phyloP scores from a whole-genome alignment of 2,329 filamentous ascomycete species.

The Paecilomyces formosus region DNA sequence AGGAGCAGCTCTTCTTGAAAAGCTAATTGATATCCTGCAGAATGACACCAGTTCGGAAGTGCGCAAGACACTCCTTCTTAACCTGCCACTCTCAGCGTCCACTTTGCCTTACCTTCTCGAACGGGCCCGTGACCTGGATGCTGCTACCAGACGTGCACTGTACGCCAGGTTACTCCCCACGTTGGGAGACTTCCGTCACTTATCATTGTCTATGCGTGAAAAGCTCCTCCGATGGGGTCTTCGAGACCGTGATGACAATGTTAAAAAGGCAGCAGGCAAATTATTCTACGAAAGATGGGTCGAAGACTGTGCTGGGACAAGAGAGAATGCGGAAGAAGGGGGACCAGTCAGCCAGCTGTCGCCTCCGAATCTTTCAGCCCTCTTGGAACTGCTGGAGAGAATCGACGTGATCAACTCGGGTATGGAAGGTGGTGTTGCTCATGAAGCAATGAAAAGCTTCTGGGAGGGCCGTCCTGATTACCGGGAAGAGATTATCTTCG shows the following conservation, averaged over 20 bases:
- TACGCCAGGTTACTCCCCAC: constrained; percentile 83
- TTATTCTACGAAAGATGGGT: constrained; percentile 97
- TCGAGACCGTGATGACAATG: constrained; percentile 86
- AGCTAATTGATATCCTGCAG: constrained; percentile 79
- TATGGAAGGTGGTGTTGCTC: constrained; percentile 78
- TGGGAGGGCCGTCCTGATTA: constrained; percentile 78
- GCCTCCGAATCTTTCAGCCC: constrained; percentile 67
- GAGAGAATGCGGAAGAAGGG: constrained; percentile 49
- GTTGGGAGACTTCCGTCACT: constrained; percentile 85
- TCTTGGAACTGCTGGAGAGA: constrained; percentile 84
- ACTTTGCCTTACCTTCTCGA: constrained; percentile 86
- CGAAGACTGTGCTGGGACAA: constrained; percentile 75
- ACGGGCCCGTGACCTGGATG: constrained; percentile 80
- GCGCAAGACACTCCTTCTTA: constrained; percentile 76
- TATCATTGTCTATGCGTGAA: constrained; percentile 89
- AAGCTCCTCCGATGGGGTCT: constrained; percentile 93
- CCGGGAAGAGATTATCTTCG: constrained; percentile 36
- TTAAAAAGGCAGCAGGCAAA: constrained; percentile 81
- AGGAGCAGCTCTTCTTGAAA: constrained; percentile 65
- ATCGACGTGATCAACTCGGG: constrained; percentile 91
- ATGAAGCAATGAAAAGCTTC: constrained; percentile 92
- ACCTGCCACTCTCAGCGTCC: constrained; percentile 75
- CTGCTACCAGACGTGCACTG: constrained; percentile 72
- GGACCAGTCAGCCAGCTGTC: constrained; percentile 39
- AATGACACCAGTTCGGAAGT: constrained; percentile 95